Percentiles rank a stretch among this genome's conserved stretches.
phyloP scores from a whole-genome alignment of 2,329 filamentous ascomycete species.

The Scedosporium minutisporum region DNA sequence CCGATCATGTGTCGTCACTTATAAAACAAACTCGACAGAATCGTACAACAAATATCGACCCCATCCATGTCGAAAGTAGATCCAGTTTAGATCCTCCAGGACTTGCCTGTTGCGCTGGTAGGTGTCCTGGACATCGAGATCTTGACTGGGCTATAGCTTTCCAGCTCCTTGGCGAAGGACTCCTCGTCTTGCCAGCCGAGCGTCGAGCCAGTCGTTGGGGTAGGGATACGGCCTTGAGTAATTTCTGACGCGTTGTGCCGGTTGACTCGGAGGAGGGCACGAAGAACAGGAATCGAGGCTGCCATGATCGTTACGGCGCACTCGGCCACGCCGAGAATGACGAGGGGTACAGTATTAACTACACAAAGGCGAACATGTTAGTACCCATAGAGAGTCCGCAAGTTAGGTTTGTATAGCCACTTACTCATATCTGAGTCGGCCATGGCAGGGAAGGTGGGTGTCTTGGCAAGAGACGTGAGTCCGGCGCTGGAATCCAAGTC shows the following conservation, averaged over 20 bases:
- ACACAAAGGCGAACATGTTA: background rate
- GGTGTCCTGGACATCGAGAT: background rate
- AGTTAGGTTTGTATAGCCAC: background rate
- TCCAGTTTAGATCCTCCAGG: background rate
- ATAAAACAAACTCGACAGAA: background rate
- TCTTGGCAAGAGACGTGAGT: conserved; percentile 19
- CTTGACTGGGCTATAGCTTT: background rate
- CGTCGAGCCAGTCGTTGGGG: background rate
- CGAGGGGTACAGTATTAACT: conserved; percentile 9
- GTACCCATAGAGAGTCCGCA: background rate
- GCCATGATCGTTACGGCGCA: conserved; percentile 13
- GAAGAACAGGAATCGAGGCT: conserved; percentile 11
- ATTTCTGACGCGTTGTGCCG: background rate
- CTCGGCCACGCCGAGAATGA: conserved; percentile 13
- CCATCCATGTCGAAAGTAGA: background rate
- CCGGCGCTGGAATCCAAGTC: conserved; percentile 17
- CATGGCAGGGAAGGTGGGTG: conserved; percentile 15
- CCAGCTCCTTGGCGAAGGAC: background rate
- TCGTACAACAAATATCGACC: background rate
- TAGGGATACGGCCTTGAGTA: background rate
- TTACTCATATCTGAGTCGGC: conserved; percentile 10
- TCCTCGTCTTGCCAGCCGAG: background rate
- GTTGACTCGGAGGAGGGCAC: conserved; percentile 4
- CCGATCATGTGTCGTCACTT: background rate
- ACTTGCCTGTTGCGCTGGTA: background rate